phyloP scores from a whole-genome alignment of 2,329 filamentous ascomycete species.

The Talaromyces sp. region DNA sequence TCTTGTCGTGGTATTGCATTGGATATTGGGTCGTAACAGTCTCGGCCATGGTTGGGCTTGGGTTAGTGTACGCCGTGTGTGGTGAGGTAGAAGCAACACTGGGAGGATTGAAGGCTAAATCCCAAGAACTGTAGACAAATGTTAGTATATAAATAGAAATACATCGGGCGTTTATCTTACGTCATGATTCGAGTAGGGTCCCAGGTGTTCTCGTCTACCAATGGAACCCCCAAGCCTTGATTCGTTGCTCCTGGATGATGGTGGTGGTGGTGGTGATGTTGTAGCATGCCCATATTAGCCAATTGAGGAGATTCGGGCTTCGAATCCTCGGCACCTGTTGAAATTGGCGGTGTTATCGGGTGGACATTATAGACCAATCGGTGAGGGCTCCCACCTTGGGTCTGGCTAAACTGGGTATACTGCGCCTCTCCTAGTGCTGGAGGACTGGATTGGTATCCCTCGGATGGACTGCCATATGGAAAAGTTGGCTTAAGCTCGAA shows the following conservation, averaged over 20 bases:
- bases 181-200: slow-evolving; percentile 86
- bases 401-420: slow-evolving; percentile 48
- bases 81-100: slow-evolving; percentile 37
- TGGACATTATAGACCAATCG: slow-evolving; percentile 53
- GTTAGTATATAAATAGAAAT: slow-evolving; percentile 22
- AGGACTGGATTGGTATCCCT: slow-evolving; percentile 59
- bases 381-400: slow-evolving; percentile 40
- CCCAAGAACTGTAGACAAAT: slow-evolving; percentile 69
- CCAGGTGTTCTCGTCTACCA: slow-evolving; percentile 69
- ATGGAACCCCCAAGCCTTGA: slow-evolving; percentile 49
- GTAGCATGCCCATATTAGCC: slow-evolving; percentile 51
- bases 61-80: slow-evolving; percentile 33
- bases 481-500: slow-evolving; percentile 88
- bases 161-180: slow-evolving; percentile 52
- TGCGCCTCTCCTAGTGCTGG: slow-evolving; percentile 49
- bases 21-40: slow-evolving; percentile 28
- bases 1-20: slow-evolving; percentile 29
- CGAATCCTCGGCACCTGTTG: slow-evolving; percentile 65
- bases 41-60: slow-evolving; percentile 23
- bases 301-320: slow-evolving; percentile 74
- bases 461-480: slow-evolving; percentile 75
- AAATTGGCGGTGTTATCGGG: slow-evolving; percentile 77
- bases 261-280: slow-evolving; percentile 29
- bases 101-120: slow-evolving; percentile 70
- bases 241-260: slow-evolving; percentile 23